Base-by-base conservation (phyloP, 2,329 filamentous ascomycete genomes). In the Hansfordia pulvinata region DNA sequence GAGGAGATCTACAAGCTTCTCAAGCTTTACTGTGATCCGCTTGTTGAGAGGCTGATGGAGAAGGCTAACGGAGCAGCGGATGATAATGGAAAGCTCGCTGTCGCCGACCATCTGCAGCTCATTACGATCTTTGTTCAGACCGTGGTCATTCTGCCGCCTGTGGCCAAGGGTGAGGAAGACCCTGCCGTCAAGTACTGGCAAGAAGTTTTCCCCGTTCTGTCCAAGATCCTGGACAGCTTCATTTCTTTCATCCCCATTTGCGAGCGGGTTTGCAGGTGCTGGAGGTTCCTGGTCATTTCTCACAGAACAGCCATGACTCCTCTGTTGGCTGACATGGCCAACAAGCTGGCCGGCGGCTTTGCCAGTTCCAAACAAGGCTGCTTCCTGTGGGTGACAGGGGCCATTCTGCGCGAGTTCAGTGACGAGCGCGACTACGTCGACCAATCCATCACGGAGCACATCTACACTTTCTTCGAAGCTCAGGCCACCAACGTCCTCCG, bases 341-440 rank as follows among this genome's bases (percentile, higher is more conserved):
- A 88, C 41, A 92, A 88, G 52, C 69, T 98, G 30, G 83, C 83
- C 2, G 68, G 66, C 35, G 86, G 88, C 4, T 98, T 98, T 49
- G 69, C 79, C 29, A 67, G 70, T 11, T 94, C 88, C 8, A 72
- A 76, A 33, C 88, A 98, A 53, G 90, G 90, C 9, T 94, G 88
- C 50, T 98, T 98, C 64, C 64, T 98, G n/a, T 98, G 90, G 90
- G 88, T 90, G 2, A 94, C 88, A 3, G 82, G 86, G 37, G 84
- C 88, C 7, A 92, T 98, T 35, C 69, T 98, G 17, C 79, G 90
- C 32, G 90, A 98, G 50, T 98, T 96, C 47, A 90, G 84, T 0
- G 83, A 93, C 41, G 85, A 88, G 21, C 73, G 81, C 21, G 85
- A 93, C 40, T 73, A 81, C 33, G 81, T 96, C 12, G 78, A 88